Percentiles rank a stretch among this genome's conserved stretches.
These are phyloP conservation scores for Myriangium duriaei DNA, from an alignment of 2,329 filamentous ascomycete species.

Conservation along the genomic window DNA sequence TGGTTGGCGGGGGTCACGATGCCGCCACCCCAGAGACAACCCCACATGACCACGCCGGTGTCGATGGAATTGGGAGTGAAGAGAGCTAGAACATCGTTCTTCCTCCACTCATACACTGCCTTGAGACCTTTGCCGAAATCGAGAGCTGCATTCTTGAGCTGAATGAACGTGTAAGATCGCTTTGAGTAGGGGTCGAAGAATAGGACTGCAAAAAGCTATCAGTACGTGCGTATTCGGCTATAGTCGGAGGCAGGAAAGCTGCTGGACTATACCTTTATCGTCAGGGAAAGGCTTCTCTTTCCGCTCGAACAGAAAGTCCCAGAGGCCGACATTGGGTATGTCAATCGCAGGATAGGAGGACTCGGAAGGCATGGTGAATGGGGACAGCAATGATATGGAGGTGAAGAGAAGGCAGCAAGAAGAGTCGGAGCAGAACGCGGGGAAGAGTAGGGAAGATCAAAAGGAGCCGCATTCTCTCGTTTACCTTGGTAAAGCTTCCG, in stretches of 20 bases:
- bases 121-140: conserved; percentile 74
- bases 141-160: conserved; percentile 52
- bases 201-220: conserved; percentile 49
- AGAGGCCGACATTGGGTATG: conserved; percentile 66
- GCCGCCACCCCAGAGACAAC: conserved; percentile 71
- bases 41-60: conserved; percentile 63
- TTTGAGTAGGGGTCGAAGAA: conserved; percentile 63
- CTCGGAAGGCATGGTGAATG: conserved; percentile 52
- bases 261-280: conserved; percentile 49
- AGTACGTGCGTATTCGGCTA: no score
- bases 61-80: conserved; percentile 83
- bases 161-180: conserved; percentile 55
- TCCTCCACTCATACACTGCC: conserved; percentile 62
- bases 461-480: no score
- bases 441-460: no score
- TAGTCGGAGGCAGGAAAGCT: neutral
- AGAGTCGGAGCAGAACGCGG: no score
- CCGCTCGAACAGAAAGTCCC: conserved; percentile 64
- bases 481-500: no score
- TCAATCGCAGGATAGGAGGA: conserved; percentile 53
- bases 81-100: conserved; percentile 69
- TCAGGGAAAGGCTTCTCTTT: conserved; percentile 54
- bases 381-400: neutral
- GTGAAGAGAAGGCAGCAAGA: no score
- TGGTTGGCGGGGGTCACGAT: conserved; percentile 79